A percentile compares a stretch with the other conserved stretches of the same genome.
Conservation (phyloP, 495 filamentous ascomycete species). For the Daldinia childiae region DNA sequence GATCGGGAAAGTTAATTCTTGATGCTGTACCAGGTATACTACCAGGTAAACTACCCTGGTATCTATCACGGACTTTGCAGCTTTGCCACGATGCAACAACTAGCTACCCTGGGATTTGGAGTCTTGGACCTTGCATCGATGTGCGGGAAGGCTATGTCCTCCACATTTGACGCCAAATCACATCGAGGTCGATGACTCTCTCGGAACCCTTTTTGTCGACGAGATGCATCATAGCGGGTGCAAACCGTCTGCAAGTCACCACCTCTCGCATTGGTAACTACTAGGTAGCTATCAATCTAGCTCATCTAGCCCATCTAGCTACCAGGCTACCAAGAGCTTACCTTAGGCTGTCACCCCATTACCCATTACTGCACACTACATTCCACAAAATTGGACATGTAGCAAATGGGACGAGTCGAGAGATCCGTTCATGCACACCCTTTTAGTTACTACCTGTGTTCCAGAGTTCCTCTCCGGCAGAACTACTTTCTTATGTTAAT, state of each 20-base stretch:
- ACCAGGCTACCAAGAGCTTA: background rate
- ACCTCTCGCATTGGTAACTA: constrained; percentile 33
- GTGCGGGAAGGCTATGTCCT: constrained; percentile 42
- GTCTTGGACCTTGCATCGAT: constrained; percentile 29
- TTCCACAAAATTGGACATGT: constrained; percentile 15
- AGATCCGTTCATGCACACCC: background rate
- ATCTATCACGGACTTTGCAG: background rate
- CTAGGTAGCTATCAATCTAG: background rate
- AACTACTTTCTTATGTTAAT: constrained; percentile 5
- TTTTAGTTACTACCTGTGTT: background rate
- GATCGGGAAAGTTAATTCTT: background rate
- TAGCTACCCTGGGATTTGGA: constrained; percentile 29
- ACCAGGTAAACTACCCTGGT: background rate
- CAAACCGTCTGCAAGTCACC: constrained; percentile 34
- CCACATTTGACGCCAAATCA: constrained; percentile 39
- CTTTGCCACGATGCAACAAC: constrained; percentile 27
- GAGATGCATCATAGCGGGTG: constrained; percentile 37
- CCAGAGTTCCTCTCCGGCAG: constrained; percentile 21
- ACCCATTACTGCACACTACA: constrained; percentile 24
- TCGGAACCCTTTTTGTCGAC: constrained; percentile 28
- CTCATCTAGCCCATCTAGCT: background rate
- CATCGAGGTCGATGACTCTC: constrained; percentile 30
- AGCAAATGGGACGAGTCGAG: constrained; percentile 10
- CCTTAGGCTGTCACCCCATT: background rate
- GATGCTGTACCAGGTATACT: background rate